Percentiles rank a stretch among this genome's conserved stretches.
These are phyloP conservation scores for Phytopythium kandeliae DNA, from an alignment of 352 stramenopile genomes.

Conservation along the genomic window DNA sequence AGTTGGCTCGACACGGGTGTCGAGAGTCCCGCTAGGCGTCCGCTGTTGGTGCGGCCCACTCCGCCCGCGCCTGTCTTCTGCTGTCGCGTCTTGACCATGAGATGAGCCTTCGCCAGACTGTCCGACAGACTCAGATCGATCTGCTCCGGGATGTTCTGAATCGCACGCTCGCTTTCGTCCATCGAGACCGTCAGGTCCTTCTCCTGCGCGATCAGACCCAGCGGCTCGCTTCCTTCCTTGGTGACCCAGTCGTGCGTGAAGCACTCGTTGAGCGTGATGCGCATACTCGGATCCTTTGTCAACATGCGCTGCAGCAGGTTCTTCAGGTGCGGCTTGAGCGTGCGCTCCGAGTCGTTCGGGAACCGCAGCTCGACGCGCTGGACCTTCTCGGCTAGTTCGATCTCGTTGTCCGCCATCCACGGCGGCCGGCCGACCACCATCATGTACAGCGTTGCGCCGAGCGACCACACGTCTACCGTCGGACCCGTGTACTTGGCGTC, in stretches of 20 bases:
- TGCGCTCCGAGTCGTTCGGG: slow-evolving; percentile 60
- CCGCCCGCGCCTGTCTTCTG: slow-evolving; percentile 23
- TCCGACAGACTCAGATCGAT: slow-evolving; percentile 77
- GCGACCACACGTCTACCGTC: slow-evolving; percentile 85
- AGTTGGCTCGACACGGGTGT: slow-evolving; percentile 34
- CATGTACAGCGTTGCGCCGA: slow-evolving; percentile 90
- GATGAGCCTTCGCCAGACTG: slow-evolving; percentile 68
- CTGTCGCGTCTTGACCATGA: slow-evolving; percentile 70
- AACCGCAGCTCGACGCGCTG: slow-evolving; percentile 87
- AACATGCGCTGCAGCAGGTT: slow-evolving; percentile 90
- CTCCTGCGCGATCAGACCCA: slow-evolving; percentile 37
- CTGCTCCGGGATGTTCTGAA: slow-evolving; percentile 82
- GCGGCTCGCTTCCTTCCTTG: slow-evolving; percentile 88
- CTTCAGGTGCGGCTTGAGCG: slow-evolving; percentile 85
- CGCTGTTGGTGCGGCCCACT: slow-evolving; percentile 47
- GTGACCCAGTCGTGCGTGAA: slow-evolving; percentile 92
- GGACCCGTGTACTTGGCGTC: slow-evolving; percentile 84
- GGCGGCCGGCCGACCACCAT: slow-evolving; percentile 89
- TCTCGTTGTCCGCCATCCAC: slow-evolving; percentile 89
- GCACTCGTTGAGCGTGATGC: slow-evolving; percentile 74
- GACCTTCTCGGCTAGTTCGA: slow-evolving; percentile 78
- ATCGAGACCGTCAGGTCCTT: slow-evolving; percentile 74
- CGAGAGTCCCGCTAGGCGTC: slow-evolving; percentile 20
- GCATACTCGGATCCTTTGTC: slow-evolving; percentile 79
- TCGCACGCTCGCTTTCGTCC: slow-evolving; percentile 80